These are phyloP conservation scores for Ilex aquifolium DNA, from an alignment of 257 asterid genomes.

Conservation along the genomic window DNA sequence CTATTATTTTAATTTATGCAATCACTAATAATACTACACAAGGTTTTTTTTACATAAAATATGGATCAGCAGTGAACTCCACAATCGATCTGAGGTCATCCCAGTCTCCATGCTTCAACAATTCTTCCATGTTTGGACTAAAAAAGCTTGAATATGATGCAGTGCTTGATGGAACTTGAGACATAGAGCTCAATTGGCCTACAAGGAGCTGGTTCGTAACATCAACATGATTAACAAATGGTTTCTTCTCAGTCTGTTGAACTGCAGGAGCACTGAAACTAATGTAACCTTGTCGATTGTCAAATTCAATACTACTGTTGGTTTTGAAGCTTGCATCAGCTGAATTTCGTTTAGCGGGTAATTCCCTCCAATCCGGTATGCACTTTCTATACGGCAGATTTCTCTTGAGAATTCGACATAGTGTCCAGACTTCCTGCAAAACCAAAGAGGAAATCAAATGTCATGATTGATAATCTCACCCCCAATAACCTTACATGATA, in stretches of 20 bases:
- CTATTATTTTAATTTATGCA: too few relatives aligned
- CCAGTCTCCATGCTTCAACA: constrained; percentile 32
- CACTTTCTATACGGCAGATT: constrained; percentile 16
- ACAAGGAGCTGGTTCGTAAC: constrained; percentile 12
- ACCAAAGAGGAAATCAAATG: constrained; percentile 32
- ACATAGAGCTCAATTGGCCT: constrained; percentile 8
- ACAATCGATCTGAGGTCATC: constrained; percentile 35
- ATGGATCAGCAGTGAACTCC: constrained; percentile 13
- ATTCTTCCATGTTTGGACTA: constrained; percentile 17
- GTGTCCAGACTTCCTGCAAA: constrained; percentile 36
- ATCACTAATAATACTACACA: too few relatives aligned
- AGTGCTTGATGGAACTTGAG: constrained; percentile 8
- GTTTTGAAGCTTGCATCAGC: constrained; percentile 19
- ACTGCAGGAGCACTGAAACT: constrained; percentile 18
- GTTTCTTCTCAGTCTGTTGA: constrained; percentile 16
- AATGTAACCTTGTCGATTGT: constrained; percentile 12
- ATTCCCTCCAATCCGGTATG: constrained; percentile 11
- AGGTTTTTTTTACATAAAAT: neutral
- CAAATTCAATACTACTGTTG: constrained; percentile 16
- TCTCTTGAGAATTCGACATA: constrained; percentile 33
- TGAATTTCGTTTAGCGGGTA: neutral
- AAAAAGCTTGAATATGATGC: constrained; percentile 10
- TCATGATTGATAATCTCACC: constrained; percentile 51
- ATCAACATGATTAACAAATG: constrained; percentile 4
- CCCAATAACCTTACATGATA: too few relatives aligned